Evolutionary conservation across 192 early-diverging fungal genomes (phyloP), one percentile per base, ranked within the genome.

Genomic region (Allomyces arbusculus): DNA sequence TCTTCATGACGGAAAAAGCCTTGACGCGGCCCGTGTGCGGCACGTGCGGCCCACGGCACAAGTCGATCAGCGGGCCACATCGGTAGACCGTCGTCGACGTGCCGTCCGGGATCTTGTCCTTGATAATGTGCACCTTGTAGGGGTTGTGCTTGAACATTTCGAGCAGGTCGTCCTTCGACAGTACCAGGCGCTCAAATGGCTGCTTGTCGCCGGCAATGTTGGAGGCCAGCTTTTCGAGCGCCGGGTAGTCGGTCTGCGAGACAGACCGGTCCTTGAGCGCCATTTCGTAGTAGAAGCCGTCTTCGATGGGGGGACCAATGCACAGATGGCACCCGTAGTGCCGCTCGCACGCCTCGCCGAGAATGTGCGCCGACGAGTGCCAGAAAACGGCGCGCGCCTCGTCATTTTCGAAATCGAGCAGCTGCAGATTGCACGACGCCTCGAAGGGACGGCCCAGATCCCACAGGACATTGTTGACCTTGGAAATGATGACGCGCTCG

Each of bases 61-160:
- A 78, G 83, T 99, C 96, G 69, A 99, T 97, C 67, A 99, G 81
- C 24, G 94, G 89, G 61, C 96, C 96, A 71, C 94, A 97, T 44
- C 96, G 91, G 80, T 99, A 99, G 64, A 99, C 96, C 16, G 94
- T 97, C 71, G 90, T 91, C 50, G 87, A 88, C 50, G 92, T 91
- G 62, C 86, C 87, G 70, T 99, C 94, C 7, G 89, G 88, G 65
- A 96, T 88, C 72, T 89, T 92, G 64, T 83, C 78, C 61, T 92
- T 79, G 77, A 99, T 97, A 70, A 99, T 80, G 67, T 94, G 87
- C 33, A 88, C 81, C 81, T 99, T 99, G 84, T 96, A 99, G 74
- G 87, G 89, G 84, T 97, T 99, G 82, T 94, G 84, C 79, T 87
- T 85, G 81, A 99, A 99, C 94, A 99, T 97, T 73, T 92, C 86